These are phyloP conservation scores for Neurospora crassa DNA, from an alignment of 2,329 filamentous ascomycete species.

Conservation along the genomic window DNA sequence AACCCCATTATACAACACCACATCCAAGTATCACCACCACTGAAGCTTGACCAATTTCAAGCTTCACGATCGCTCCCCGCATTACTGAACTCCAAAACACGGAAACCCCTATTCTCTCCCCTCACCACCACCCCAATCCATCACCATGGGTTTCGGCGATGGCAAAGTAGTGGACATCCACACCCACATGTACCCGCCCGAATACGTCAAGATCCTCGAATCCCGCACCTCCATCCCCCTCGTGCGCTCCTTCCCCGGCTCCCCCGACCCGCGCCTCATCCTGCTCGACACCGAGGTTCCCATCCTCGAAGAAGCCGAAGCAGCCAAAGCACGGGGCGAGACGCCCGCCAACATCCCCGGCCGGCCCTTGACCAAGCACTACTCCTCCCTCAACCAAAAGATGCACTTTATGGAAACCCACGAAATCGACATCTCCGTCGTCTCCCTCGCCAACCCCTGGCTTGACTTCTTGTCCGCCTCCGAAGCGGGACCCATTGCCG, in stretches of 20 bases:
- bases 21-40: neutral
- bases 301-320: slow-evolving; percentile 26
- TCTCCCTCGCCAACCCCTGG: slow-evolving; percentile 91
- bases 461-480: slow-evolving; percentile 65
- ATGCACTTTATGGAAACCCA: slow-evolving; percentile 83
- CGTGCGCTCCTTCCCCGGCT: slow-evolving; percentile 53
- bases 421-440: slow-evolving; percentile 69
- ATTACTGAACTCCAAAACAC: neutral
- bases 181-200: slow-evolving; percentile 60
- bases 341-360: slow-evolving; percentile 53
- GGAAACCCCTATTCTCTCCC: neutral
- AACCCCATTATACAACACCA: neutral
- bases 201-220: slow-evolving; percentile 51
- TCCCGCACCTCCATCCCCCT: slow-evolving; percentile 56
- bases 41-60: neutral
- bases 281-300: slow-evolving; percentile 36
- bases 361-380: slow-evolving; percentile 74
- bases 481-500: slow-evolving; percentile 54
- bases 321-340: slow-evolving; percentile 24
- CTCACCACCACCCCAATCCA: neutral
- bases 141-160: neutral
- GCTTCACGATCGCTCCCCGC: neutral
- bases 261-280: slow-evolving; percentile 45
- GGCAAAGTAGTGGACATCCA: slow-evolving; percentile 52
- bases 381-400: slow-evolving; percentile 71